Conservation (phyloP, 1,139 yeast genomes). For the Candida sojae region DNA sequence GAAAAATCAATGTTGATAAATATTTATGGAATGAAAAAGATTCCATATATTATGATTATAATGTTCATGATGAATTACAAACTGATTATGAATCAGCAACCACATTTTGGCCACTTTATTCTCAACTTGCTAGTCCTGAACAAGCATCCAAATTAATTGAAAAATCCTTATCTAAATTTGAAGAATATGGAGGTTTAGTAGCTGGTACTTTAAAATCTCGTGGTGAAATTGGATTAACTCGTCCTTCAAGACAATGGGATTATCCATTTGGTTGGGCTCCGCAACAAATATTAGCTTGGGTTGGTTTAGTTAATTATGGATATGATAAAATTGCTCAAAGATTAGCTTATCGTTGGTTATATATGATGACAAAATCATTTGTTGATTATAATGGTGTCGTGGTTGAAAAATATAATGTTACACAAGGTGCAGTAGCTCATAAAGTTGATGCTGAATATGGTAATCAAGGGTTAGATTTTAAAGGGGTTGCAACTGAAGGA, state of each 20-base stretch:
- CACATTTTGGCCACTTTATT: slow-evolving; percentile 91
- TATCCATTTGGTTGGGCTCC: slow-evolving; percentile 99
- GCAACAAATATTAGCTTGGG: slow-evolving; percentile 94
- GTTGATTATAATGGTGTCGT: slow-evolving; percentile 95
- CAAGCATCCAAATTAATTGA: slow-evolving; percentile 70
- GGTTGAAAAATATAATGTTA: slow-evolving; percentile 93
- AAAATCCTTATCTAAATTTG: slow-evolving; percentile 68
- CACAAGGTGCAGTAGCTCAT: slow-evolving; percentile 82
- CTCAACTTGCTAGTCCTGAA: slow-evolving; percentile 67
- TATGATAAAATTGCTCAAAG: slow-evolving; percentile 66
- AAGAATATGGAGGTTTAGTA: slow-evolving; percentile 85
- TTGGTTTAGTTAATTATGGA: slow-evolving; percentile 77
- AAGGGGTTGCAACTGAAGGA: slow-evolving; percentile 95
- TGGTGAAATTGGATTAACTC: slow-evolving; percentile 65
- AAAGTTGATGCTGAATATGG: slow-evolving; percentile 96
- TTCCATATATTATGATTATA: slow-evolving; percentile 84
- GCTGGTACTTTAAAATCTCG: slow-evolving; percentile 81
- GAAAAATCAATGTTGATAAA: slow-evolving; percentile 61
- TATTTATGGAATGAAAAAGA: slow-evolving; percentile 84
- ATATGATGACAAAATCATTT: slow-evolving; percentile 87
- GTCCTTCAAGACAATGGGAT: slow-evolving; percentile 97
- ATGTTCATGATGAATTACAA: slow-evolving; percentile 57
- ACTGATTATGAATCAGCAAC: slow-evolving; percentile 85
- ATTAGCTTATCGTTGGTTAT: slow-evolving; percentile 84
- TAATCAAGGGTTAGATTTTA: slow-evolving; percentile 89